These are phyloP conservation scores for Ogataea polymorpha DNA, from an alignment of 805 yeast species.

Conservation along the genomic window DNA sequence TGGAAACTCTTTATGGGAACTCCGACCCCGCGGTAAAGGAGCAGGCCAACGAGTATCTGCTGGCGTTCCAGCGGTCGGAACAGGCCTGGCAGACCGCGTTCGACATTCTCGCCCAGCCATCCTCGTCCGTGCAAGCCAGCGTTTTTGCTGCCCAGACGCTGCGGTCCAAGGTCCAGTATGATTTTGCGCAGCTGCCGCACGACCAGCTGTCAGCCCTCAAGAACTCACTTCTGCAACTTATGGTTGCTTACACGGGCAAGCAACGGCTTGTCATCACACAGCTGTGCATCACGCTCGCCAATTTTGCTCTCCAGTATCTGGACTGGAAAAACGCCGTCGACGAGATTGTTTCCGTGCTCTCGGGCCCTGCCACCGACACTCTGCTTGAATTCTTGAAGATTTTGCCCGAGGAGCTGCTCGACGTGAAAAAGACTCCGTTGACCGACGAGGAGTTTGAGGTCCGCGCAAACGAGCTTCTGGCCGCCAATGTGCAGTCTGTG, in stretches of 20 bases:
- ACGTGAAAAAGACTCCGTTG: constrained; percentile 70
- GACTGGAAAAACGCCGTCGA: constrained; percentile 69
- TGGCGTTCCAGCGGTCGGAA: constrained; percentile 76
- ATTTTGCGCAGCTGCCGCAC: constrained; percentile 70
- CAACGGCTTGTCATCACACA: constrained; percentile 73
- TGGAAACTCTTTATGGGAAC: constrained; percentile 41
- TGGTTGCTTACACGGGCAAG: constrained; percentile 46
- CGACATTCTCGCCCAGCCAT: constrained; percentile 41
- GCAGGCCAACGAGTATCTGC: constrained; percentile 55
- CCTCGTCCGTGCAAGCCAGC: constrained; percentile 49
- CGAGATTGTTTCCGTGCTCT: constrained; percentile 57
- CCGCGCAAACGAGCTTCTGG: constrained; percentile 62
- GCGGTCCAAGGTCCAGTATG: constrained; percentile 80
- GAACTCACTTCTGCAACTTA: constrained; percentile 57
- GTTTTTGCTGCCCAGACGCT: constrained; percentile 91
- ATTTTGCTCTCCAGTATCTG: constrained; percentile 72
- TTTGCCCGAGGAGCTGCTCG: constrained; percentile 87
- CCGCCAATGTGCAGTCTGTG: constrained; percentile 65
- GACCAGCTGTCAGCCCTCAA: constrained; percentile 60
- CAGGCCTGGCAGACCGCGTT: constrained; percentile 79
- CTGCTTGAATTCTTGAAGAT: constrained; percentile 79
- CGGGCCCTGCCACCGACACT: constrained; percentile 40
- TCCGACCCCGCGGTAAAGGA: constrained; percentile 37
- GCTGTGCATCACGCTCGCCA: constrained; percentile 75
- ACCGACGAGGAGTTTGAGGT: constrained; percentile 74